A percentile compares a stretch with the other conserved stretches of the same genome.
phyloP scores from a whole-genome alignment of 768 basidiomycete genomes.

The Pleurotus platypus region DNA sequence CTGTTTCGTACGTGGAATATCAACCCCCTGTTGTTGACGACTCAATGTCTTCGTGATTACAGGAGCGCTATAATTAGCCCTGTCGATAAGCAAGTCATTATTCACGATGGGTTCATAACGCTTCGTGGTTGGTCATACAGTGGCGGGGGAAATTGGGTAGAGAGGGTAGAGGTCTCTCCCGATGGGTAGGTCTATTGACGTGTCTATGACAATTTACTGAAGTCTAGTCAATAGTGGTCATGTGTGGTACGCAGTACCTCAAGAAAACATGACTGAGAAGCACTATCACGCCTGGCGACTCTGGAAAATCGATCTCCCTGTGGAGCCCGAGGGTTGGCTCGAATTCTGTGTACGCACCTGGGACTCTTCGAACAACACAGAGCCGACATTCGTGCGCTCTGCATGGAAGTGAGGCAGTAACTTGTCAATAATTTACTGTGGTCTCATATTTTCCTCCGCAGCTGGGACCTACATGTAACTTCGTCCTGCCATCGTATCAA shows the following conservation, averaged over 20 bases:
- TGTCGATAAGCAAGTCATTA: constrained; percentile 38
- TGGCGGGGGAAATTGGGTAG: constrained; percentile 51
- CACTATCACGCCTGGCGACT: constrained; percentile 54
- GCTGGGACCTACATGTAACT: constrained; percentile 52
- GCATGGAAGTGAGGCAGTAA: constrained; percentile 41
- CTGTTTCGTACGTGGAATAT: constrained; percentile 44
- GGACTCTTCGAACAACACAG: constrained; percentile 57
- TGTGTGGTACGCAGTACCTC: constrained; percentile 46
- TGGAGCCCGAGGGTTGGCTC: constrained; percentile 54
- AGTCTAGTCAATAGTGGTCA: constrained; percentile 30
- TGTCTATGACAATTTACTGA: background rate
- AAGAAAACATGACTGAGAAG: constrained; percentile 48
- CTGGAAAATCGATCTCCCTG: constrained; percentile 48
- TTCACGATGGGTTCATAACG: constrained; percentile 45
- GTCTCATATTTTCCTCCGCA: constrained; percentile 14
- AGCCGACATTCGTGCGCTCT: constrained; percentile 51
- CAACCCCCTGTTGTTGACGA: background rate
- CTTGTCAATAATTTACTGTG: background rate
- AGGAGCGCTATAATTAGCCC: constrained; percentile 50
- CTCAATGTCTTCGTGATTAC: background rate
- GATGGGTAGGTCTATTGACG: constrained; percentile 32
- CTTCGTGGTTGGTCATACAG: constrained; percentile 42
- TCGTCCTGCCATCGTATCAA: constrained; percentile 53
- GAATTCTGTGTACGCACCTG: constrained; percentile 53
- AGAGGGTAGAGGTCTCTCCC: constrained; percentile 50